Evolutionary conservation across 345 rosid species (phyloP).

Genomic region (Alliaria petiolata): DNA sequence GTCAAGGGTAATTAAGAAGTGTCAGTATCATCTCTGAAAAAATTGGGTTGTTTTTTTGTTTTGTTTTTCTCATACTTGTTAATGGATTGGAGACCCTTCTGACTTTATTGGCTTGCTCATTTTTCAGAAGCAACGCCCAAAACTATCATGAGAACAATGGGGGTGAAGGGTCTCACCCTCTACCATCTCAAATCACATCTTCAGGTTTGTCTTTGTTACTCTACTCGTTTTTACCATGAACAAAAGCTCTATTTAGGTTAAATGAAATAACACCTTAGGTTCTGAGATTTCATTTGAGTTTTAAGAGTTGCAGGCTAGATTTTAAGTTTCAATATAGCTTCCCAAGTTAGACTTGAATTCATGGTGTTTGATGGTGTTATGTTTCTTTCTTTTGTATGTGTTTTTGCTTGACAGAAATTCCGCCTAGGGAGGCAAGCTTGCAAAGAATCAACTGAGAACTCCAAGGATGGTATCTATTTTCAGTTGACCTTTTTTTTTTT

Average conservation of each 20-base stretch:
- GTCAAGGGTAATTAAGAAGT: not conserved
- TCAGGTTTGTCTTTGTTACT: conserved; percentile 47
- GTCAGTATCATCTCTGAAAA: conserved; percentile 1
- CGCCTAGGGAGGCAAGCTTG: conserved; percentile 86
- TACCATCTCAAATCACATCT: conserved; percentile 94
- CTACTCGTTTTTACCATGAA: not conserved
- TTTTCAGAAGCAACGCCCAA: conserved; percentile 89
- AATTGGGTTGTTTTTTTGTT: not conserved
- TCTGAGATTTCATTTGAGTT: not conserved
- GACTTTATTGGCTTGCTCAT: not conserved
- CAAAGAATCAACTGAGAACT: conserved; percentile 78
- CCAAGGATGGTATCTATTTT: conserved; percentile 70
- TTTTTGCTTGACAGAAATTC: conserved; percentile 60
- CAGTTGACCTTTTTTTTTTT: not conserved
- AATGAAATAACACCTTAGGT: not conserved
- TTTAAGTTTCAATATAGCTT: not conserved
- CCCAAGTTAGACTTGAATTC: not conserved
- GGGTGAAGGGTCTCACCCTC: conserved; percentile 90
- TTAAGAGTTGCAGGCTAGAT: no score
- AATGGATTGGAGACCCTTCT: not conserved
- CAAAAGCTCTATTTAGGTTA: not conserved
- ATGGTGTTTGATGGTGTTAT: conserved; percentile 4
- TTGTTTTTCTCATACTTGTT: not conserved
- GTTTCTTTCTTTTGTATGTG: conserved; percentile 2
- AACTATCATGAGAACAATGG: conserved; percentile 91